Conservation (phyloP, 192 early-diverging fungal genomes). For the Umbelopsis isabellina region DNA sequence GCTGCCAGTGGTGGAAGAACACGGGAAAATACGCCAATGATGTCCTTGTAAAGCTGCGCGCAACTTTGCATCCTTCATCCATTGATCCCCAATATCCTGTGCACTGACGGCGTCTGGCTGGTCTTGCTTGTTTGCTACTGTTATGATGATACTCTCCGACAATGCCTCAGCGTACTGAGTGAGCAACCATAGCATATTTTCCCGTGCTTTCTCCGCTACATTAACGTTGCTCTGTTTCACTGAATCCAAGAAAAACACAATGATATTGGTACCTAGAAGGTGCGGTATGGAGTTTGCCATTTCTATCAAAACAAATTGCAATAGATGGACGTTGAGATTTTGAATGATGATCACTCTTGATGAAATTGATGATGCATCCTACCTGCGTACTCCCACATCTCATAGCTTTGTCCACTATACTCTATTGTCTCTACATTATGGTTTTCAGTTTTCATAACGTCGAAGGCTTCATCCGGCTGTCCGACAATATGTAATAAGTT, state of each 20-base stretch:
- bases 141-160: slow-evolving; percentile 31
- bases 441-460: slow-evolving; percentile 31
- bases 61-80: slow-evolving; percentile 28
- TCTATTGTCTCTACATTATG: slow-evolving; percentile 37
- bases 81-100: slow-evolving; percentile 32
- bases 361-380: background rate
- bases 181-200: slow-evolving; percentile 35
- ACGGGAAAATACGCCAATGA: slow-evolving; percentile 38
- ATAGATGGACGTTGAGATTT: background rate
- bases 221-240: slow-evolving; percentile 11
- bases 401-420: slow-evolving; percentile 19
- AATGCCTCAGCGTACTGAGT: slow-evolving; percentile 19
- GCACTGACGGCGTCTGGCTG: slow-evolving; percentile 23
- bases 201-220: slow-evolving; percentile 23
- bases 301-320: background rate
- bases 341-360: background rate
- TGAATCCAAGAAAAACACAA: slow-evolving; percentile 37
- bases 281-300: slow-evolving; percentile 13
- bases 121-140: slow-evolving; percentile 35
- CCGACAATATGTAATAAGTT: background rate
- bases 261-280: slow-evolving; percentile 24
- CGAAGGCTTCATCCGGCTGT: slow-evolving; percentile 37
- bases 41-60: slow-evolving; percentile 24
- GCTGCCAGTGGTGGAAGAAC: slow-evolving; percentile 20
- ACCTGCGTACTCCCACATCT: slow-evolving; percentile 42